Conservation (phyloP, 352 stramenopile species). For the Elongisporangium undulatum region DNA sequence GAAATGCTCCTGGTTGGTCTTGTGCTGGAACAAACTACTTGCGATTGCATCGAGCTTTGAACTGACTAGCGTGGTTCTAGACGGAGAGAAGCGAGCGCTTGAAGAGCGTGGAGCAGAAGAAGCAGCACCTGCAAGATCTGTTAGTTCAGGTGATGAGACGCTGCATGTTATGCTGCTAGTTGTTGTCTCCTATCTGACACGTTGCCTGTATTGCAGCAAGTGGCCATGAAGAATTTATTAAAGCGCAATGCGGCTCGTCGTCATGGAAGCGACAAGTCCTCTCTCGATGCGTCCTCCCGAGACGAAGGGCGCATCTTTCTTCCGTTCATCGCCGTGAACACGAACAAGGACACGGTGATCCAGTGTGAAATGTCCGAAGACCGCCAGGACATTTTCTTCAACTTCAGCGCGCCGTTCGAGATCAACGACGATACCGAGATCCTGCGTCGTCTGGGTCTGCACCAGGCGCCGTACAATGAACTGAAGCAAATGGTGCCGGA, state of each 20-base stretch:
- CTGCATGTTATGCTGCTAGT: not conserved
- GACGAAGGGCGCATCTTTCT: constrained; percentile 90
- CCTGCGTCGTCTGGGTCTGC: constrained; percentile 91
- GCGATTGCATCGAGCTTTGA: not conserved
- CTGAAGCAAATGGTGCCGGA: constrained; percentile 71
- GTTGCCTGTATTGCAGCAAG: constrained; percentile 48
- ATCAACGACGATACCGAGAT: constrained; percentile 98
- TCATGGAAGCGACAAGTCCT: constrained; percentile 36
- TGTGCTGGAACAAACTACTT: not conserved
- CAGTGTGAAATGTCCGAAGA: constrained; percentile 97
- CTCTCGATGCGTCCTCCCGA: constrained; percentile 15
- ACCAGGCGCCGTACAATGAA: constrained; percentile 66
- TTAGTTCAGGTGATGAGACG: constrained; percentile 64
- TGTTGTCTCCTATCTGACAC: not conserved
- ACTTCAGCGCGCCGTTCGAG: constrained; percentile 96
- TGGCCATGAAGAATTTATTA: constrained; percentile 93
- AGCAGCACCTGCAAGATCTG: constrained; percentile 90
- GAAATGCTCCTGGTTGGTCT: constrained; percentile 74
- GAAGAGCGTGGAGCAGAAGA: constrained; percentile 85
- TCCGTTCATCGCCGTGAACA: constrained; percentile 97
- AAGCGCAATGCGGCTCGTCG: constrained; percentile 80
- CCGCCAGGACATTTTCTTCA: constrained; percentile 95
- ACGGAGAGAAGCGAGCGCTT: constrained; percentile 68
- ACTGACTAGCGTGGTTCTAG: constrained; percentile 18
- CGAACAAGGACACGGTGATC: constrained; percentile 91